Evolutionary conservation across 2,329 filamentous ascomycete species (phyloP).

Genomic region (Neoascochyta sp.): DNA sequence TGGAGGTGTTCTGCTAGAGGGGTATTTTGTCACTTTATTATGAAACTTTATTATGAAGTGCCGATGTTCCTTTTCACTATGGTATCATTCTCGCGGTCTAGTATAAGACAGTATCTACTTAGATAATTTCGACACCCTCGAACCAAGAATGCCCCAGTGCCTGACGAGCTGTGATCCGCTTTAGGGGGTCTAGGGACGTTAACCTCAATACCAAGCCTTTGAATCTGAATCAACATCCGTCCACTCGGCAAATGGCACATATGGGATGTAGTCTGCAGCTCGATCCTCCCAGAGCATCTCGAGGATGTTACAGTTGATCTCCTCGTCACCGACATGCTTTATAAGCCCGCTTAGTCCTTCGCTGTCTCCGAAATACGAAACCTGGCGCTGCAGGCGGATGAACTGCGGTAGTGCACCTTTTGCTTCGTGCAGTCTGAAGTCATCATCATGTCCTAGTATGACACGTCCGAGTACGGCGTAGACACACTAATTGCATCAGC

Average conservation of each 20-base stretch:
- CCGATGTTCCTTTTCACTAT: too few relatives aligned
- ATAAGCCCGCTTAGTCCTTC: conserved; percentile 29
- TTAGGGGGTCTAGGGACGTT: conserved; percentile 42
- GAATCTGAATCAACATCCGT: conserved; percentile 37
- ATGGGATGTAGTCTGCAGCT: conserved; percentile 25
- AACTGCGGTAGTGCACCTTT: conserved; percentile 21
- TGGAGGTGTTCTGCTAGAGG: too few relatives aligned
- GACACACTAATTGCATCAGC: conserved; percentile 20
- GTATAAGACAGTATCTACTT: too few relatives aligned
- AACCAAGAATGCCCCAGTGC: conserved; percentile 37
- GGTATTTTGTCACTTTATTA: too few relatives aligned
- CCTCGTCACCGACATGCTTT: conserved; percentile 33
- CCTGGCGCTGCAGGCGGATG: conserved; percentile 26
- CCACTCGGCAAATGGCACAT: conserved; percentile 35
- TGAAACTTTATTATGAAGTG: too few relatives aligned
- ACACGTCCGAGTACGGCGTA: conserved; percentile 22
- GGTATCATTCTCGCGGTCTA: too few relatives aligned
- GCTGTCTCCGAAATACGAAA: conserved; percentile 28
- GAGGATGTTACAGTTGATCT: conserved; percentile 29
- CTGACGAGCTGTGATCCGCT: conserved; percentile 41
- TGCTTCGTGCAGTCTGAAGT: conserved; percentile 16
- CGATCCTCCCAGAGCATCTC: conserved; percentile 36
- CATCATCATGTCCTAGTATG: conserved; percentile 25
- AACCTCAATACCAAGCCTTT: conserved; percentile 41
- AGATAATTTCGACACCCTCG: too few relatives aligned